Conservation (phyloP, 1,139 yeast species). For the Candida sp. region DNA sequence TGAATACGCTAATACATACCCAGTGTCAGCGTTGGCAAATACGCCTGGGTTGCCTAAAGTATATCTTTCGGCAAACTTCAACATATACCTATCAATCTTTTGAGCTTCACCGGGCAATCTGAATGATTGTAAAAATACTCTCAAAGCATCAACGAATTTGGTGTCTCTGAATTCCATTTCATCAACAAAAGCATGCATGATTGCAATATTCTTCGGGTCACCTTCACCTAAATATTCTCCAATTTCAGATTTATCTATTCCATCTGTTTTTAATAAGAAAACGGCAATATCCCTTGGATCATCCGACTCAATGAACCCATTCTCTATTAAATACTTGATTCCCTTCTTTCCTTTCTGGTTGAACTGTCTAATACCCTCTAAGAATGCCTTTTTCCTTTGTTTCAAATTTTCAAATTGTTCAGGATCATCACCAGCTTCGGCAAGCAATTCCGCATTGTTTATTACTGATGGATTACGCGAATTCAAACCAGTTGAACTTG, state of each 20-base stretch:
- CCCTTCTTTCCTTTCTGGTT: constrained; percentile 87
- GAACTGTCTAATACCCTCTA: constrained; percentile 77
- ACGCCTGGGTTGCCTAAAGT: constrained; percentile 81
- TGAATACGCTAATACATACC: constrained; percentile 89
- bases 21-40: constrained; percentile 92
- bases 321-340: constrained; percentile 53
- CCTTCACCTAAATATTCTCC: constrained; percentile 97
- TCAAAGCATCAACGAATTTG: constrained; percentile 81
- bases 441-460: constrained; percentile 16
- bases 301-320: constrained; percentile 60
- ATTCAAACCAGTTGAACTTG: constrained; percentile 21
- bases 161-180: constrained; percentile 70
- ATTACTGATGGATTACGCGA: constrained; percentile 34
- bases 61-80: constrained; percentile 93
- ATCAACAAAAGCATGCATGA: constrained; percentile 95
- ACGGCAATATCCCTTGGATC: constrained; percentile 69
- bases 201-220: constrained; percentile 68
- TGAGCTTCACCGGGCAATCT: constrained; percentile 98
- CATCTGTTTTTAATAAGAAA: constrained; percentile 73
- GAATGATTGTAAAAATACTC: constrained; percentile 81
- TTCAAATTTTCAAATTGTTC: constrained; percentile 83
- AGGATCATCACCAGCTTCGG: constrained; percentile 62
- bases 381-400: constrained; percentile 75
- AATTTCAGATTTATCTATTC: constrained; percentile 76
- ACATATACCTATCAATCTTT: constrained; percentile 94